phyloP scores from a whole-genome alignment of 1,139 yeast genomes.

The Yamadazyma dushanensis region DNA sequence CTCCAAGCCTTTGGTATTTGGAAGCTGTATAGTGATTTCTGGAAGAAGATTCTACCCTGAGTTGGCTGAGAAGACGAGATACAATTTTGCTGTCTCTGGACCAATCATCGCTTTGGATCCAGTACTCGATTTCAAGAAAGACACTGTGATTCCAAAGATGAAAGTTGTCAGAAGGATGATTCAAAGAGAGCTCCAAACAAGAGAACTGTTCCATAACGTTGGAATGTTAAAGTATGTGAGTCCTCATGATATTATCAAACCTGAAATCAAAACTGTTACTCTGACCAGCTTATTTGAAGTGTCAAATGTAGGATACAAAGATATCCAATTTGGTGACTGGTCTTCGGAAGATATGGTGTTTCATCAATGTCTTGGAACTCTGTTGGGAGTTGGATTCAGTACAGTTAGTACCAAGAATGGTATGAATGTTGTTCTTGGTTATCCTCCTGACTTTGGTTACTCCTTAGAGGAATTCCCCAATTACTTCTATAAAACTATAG shows the following conservation, averaged over 20 bases:
- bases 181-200: conserved; percentile 12
- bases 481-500: not conserved
- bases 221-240: conserved; percentile 21
- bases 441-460: not conserved
- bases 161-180: conserved; percentile 12
- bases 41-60: conserved; percentile 29
- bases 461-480: conserved; percentile 1
- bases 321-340: conserved; percentile 16
- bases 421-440: conserved; percentile 18
- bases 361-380: conserved; percentile 26
- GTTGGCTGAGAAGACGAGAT: conserved; percentile 14
- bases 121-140: conserved; percentile 7
- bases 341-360: conserved; percentile 24
- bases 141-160: conserved; percentile 2
- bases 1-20: conserved; percentile 9
- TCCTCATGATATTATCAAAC: conserved; percentile 14
- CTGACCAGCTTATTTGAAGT: conserved; percentile 21
- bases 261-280: conserved; percentile 11
- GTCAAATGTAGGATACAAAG: conserved; percentile 28
- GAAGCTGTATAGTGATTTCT: conserved; percentile 19
- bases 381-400: conserved; percentile 21
- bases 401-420: conserved; percentile 23
- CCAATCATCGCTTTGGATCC: conserved; percentile 16
- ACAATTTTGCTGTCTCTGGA: conserved; percentile 21
- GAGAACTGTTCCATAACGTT: conserved; percentile 18